Evolutionary conservation across 371 early-diverging fungal species (phyloP).

Genomic region (Choanephora cucurbitarum): DNA sequence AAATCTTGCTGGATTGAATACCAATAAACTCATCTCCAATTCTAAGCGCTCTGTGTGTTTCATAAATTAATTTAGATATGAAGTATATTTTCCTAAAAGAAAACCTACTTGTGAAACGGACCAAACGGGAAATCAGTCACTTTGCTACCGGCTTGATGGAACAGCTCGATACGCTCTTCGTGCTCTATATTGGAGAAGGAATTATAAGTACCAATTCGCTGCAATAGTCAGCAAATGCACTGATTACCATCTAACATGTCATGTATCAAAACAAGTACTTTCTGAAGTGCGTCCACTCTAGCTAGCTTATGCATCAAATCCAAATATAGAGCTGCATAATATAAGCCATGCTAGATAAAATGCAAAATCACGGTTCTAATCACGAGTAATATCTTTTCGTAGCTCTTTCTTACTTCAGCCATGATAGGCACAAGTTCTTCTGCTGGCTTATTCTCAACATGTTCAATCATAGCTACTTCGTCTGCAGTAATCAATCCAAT

Average conservation of each 20-base stretch:
- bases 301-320: constrained; percentile 78
- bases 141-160: constrained; percentile 45
- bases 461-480: constrained; percentile 73
- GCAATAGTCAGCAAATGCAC: too few relatives aligned
- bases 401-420: constrained; percentile 41
- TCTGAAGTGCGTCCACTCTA: constrained; percentile 88
- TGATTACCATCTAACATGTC: constrained; percentile 74
- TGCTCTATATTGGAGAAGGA: constrained; percentile 34
- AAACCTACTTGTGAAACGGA: constrained; percentile 68
- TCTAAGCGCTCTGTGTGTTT: constrained; percentile 61
- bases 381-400: not conserved
- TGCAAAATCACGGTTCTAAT: not conserved
- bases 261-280: constrained; percentile 85
- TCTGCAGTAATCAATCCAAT: constrained; percentile 72
- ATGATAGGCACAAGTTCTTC: constrained; percentile 48
- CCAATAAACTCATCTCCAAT: constrained; percentile 89
- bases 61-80: too few relatives aligned
- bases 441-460: constrained; percentile 51
- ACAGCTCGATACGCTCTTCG: constrained; percentile 54
- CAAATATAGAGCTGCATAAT: constrained; percentile 67
- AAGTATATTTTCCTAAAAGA: too few relatives aligned
- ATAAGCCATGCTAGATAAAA: constrained; percentile 39
- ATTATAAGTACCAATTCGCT: too few relatives aligned
- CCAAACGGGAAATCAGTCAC: constrained; percentile 60
- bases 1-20: constrained; percentile 82